Conservation (phyloP, 2,329 filamentous ascomycete species). For the Teratosphaeriaceae sp. region DNA sequence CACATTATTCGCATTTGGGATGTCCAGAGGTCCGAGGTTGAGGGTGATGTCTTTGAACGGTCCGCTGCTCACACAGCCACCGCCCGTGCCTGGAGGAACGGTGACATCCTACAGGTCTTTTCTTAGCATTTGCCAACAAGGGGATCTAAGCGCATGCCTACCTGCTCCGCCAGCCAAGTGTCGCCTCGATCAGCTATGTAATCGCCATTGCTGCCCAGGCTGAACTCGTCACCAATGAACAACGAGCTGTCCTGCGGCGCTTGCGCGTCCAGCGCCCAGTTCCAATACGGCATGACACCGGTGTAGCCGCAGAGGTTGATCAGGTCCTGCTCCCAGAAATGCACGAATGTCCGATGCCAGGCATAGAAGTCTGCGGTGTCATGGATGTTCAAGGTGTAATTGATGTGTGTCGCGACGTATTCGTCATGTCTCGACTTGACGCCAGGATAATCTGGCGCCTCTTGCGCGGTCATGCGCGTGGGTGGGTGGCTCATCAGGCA, state of each 20-base stretch:
- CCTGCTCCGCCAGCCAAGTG: constrained; percentile 20
- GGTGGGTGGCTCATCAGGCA: constrained; percentile 24
- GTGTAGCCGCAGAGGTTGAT: constrained; percentile 38
- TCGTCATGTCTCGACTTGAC: constrained; percentile 26
- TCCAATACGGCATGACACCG: constrained; percentile 33
- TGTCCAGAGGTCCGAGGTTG: constrained; percentile 26
- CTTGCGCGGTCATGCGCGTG: constrained; percentile 19
- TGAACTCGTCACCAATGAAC: constrained; percentile 49
- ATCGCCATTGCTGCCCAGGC: constrained; percentile 28
- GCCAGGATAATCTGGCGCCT: constrained; percentile 22
- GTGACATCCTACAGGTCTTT: constrained; percentile 20
- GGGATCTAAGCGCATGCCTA: not conserved
- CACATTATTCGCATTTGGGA: constrained; percentile 25
- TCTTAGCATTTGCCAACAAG: constrained; percentile 1
- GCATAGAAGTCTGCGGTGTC: constrained; percentile 29
- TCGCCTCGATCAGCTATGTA: constrained; percentile 20
- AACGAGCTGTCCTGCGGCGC: constrained; percentile 38
- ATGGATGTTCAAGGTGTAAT: constrained; percentile 28
- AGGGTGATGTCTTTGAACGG: constrained; percentile 43
- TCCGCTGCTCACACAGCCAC: constrained; percentile 48
- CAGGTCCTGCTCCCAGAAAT: constrained; percentile 39
- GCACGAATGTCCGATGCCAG: constrained; percentile 39
- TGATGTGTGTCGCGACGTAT: constrained; percentile 28
- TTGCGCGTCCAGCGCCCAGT: constrained; percentile 25
- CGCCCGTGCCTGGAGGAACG: constrained; percentile 47